Conservation (phyloP, 2,329 filamentous ascomycete genomes). For the Colletotrichum australisinense region DNA sequence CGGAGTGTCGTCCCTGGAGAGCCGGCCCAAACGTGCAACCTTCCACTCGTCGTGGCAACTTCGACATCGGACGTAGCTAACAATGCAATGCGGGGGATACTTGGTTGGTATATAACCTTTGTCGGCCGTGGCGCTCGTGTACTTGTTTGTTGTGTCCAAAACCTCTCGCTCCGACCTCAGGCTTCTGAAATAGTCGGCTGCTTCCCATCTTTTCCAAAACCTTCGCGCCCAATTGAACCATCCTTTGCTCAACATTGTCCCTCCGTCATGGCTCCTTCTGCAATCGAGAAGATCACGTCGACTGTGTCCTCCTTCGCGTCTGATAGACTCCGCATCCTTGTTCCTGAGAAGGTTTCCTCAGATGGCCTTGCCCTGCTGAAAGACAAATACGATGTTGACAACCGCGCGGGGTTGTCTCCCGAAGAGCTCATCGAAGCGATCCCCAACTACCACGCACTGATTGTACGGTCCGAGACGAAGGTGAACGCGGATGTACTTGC, state of each 20-base stretch:
- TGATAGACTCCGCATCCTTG: slow-evolving; percentile 65
- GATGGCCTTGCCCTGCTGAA: slow-evolving; percentile 79
- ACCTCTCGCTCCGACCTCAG: not conserved
- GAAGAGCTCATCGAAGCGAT: slow-evolving; percentile 76
- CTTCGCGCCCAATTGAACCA: not conserved
- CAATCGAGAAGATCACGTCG: slow-evolving; percentile 38
- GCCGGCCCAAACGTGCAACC: slow-evolving; percentile 2
- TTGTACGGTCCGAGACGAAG: slow-evolving; percentile 85
- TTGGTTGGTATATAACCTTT: slow-evolving; percentile 23
- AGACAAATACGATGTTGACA: slow-evolving; percentile 76
- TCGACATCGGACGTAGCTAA: not conserved
- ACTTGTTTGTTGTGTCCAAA: not conserved
- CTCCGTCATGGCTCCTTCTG: slow-evolving; percentile 39
- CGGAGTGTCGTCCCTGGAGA: not conserved
- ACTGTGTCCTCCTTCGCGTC: slow-evolving; percentile 33
- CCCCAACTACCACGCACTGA: slow-evolving; percentile 78
- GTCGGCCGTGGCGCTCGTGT: not conserved
- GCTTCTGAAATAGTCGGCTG: not conserved
- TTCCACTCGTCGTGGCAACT: not conserved
- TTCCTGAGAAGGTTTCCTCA: slow-evolving; percentile 83
- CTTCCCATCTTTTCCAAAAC: not conserved
- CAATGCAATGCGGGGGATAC: slow-evolving; percentile 14
- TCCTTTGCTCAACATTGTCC: not conserved
- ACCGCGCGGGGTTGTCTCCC: slow-evolving; percentile 69
- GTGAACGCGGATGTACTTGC: slow-evolving; percentile 76